phyloP scores from a whole-genome alignment of 1,284 basidiomycete species.

The Flammula alnicola region DNA sequence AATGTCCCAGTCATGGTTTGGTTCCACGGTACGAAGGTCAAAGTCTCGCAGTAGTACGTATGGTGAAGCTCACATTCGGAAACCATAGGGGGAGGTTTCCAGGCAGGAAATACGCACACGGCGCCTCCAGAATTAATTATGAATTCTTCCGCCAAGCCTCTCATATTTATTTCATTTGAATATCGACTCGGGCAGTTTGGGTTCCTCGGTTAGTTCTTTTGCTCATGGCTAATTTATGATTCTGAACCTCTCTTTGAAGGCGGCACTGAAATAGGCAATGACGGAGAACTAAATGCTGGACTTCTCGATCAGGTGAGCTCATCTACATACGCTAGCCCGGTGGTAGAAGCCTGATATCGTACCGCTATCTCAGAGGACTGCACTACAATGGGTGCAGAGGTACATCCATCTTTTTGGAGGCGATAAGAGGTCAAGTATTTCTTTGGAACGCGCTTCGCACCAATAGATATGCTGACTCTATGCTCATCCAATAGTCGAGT shows the following conservation, averaged over 20 bases:
- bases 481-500: constrained; percentile 28
- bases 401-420: constrained; percentile 42
- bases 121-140: constrained; percentile 34
- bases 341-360: background rate
- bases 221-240: background rate
- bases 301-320: constrained; percentile 41
- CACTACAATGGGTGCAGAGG: constrained; percentile 39
- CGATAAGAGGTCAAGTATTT: constrained; percentile 30
- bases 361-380: constrained; percentile 33
- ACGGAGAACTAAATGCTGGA: constrained; percentile 41
- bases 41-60: too few relatives aligned
- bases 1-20: constrained; percentile 41
- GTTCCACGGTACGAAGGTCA: constrained; percentile 35
- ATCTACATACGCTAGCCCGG: background rate
- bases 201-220: constrained; percentile 37
- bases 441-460: background rate
- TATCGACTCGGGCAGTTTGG: constrained; percentile 47
- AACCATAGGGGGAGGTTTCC: constrained; percentile 49
- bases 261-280: constrained; percentile 31
- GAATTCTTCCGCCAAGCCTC: constrained; percentile 33
- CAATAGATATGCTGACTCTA: background rate
- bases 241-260: constrained; percentile 24
- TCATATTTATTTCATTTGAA: constrained; percentile 45
- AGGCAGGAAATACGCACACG: constrained; percentile 36
- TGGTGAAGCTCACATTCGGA: too few relatives aligned